phyloP scores from a whole-genome alignment of 2,329 filamentous ascomycete genomes.

The Ampelomyces quisqualis region DNA sequence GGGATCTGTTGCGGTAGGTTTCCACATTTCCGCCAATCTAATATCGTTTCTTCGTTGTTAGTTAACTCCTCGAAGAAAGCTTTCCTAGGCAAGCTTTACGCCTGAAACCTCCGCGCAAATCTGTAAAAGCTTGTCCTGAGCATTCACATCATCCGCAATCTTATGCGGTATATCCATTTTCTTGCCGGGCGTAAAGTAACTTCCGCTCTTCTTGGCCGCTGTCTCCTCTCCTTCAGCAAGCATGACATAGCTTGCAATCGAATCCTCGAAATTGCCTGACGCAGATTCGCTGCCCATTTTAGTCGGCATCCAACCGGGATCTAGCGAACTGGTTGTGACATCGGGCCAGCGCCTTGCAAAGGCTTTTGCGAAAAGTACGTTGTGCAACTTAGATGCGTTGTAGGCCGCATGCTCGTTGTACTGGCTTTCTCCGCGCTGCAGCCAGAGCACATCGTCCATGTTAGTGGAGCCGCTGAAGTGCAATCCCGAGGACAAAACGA shows the following conservation, averaged over 20 bases:
- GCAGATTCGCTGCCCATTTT: slow-evolving; percentile 56
- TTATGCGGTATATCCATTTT: slow-evolving; percentile 29
- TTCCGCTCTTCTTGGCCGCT: slow-evolving; percentile 35
- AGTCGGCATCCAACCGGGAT: slow-evolving; percentile 58
- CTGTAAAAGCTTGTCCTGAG: slow-evolving; percentile 51
- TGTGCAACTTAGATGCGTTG: slow-evolving; percentile 58
- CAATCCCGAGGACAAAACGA: slow-evolving; percentile 56
- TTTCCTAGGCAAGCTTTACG: slow-evolving; percentile 29
- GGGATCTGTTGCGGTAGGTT: not conserved
- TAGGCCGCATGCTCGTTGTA: slow-evolving; percentile 49
- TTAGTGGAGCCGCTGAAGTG: slow-evolving; percentile 52
- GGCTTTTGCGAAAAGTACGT: slow-evolving; percentile 57
- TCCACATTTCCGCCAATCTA: not conserved
- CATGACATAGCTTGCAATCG: slow-evolving; percentile 52
- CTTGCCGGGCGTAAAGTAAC: slow-evolving; percentile 44
- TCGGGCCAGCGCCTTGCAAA: slow-evolving; percentile 52
- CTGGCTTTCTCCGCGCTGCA: slow-evolving; percentile 35
- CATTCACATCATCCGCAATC: slow-evolving; percentile 38
- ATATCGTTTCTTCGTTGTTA: too few relatives aligned
- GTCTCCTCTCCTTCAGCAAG: slow-evolving; percentile 48
- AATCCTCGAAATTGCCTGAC: slow-evolving; percentile 50
- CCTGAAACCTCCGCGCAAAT: slow-evolving; percentile 42
- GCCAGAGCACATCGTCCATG: slow-evolving; percentile 46
- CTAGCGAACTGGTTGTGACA: slow-evolving; percentile 51
- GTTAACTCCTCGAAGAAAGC: not conserved